Base-by-base conservation (phyloP, 192 early-diverging fungal species). In the Backusella luteola region DNA sequence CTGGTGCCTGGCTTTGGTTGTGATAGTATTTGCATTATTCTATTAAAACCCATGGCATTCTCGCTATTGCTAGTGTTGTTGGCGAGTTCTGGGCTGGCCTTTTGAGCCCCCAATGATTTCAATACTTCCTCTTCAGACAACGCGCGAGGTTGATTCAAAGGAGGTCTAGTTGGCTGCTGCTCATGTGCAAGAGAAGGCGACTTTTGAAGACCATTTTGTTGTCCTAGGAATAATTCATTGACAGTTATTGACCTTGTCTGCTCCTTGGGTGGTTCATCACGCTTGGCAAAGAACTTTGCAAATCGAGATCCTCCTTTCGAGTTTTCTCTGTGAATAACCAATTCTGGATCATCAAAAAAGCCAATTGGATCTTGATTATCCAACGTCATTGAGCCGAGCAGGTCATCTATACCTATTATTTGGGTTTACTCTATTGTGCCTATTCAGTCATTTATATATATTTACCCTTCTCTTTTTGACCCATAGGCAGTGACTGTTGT, bases 111-210 rank as follows among this genome's bases (percentile, higher is more conserved):
- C 4, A 90, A 41, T 5, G 86, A 80, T 42, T 86, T 79, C 11
- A 90, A 66, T 34, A 90, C 83, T 68, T 90, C 89, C 4, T 81
- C 84, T 69, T 90, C 89, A 1, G 89, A 88, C 0, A 85, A 81
- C 84, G 46, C 75, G 11, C 78, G 70, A 21, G 67, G 73, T 2
- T 41, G 75, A n/a, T 41, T 49, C 14, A n/a, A 56, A 21, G 41
- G 36, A 12, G 5, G 53, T 23, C 36, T 17, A 17, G 0, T 44
- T 1, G 32, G 32, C 32, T 32, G 32, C 32, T 67, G 66, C 15
- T 29, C 1, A 17, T 34, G 23, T 4, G 23, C 14, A 19, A 38
- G 34, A 41, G 34, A 29, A 26, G 36, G 69, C 19, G 56, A 63
- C 11, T 9, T 23, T 29, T 63, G 56, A 29, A 29, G 56, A 12